Evolutionary conservation across 805 yeast species (phyloP).

Genomic region (Starmera dryadoides): DNA sequence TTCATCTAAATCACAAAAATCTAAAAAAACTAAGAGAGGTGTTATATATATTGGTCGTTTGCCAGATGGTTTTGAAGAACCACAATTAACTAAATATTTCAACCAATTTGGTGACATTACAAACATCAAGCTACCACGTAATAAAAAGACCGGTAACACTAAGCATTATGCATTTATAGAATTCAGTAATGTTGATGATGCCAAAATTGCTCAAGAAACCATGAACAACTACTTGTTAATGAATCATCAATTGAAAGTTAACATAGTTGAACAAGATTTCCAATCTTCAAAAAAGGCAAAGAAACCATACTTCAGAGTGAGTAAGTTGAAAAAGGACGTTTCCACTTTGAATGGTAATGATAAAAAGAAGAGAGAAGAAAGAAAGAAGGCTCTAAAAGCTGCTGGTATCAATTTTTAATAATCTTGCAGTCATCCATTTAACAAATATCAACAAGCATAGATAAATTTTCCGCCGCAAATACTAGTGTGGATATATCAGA

Average conservation of each 20-base stretch:
- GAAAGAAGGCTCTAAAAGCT: conserved; percentile 24
- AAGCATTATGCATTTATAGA: conserved; percentile 91
- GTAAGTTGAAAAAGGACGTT: conserved; percentile 22
- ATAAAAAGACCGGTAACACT: conserved; percentile 82
- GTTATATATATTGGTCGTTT: conserved; percentile 86
- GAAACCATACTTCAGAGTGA: conserved; percentile 24
- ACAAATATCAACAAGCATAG: no score
- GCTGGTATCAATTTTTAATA: conserved; percentile 31
- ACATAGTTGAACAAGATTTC: conserved; percentile 42
- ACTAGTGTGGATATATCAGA: no score
- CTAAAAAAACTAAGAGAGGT: conserved; percentile 37
- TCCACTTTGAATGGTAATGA: conserved; percentile 25
- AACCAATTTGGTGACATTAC: conserved; percentile 84
- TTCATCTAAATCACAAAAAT: conserved; percentile 14
- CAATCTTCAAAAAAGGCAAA: conserved; percentile 28
- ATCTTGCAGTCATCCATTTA: no score
- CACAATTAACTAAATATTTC: conserved; percentile 68
- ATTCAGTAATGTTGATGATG: conserved; percentile 67
- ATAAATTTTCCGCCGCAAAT: no score
- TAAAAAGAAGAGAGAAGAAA: conserved; percentile 23
- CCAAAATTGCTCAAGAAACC: conserved; percentile 85
- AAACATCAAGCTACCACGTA: conserved; percentile 76
- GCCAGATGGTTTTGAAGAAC: conserved; percentile 89
- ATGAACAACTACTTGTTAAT: conserved; percentile 91
- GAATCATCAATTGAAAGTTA: conserved; percentile 80